Evolutionary conservation across 805 yeast species (phyloP).

Genomic region (Candida ascalaphidarum): DNA sequence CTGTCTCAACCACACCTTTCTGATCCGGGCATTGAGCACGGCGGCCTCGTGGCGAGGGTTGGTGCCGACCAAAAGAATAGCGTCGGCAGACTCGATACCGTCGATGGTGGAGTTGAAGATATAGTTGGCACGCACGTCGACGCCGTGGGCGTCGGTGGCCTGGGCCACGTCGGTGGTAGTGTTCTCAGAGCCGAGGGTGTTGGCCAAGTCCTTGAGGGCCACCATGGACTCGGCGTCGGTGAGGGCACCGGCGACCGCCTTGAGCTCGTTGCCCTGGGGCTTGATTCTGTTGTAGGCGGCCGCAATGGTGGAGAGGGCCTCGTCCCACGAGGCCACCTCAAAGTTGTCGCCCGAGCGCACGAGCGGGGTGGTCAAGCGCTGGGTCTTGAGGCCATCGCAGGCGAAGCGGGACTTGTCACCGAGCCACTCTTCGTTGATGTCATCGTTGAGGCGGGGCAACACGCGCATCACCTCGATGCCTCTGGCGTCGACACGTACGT

Average conservation of each 20-base stretch:
- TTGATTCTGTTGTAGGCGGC: constrained; percentile 46
- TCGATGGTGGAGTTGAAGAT: constrained; percentile 71
- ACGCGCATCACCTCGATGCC: constrained; percentile 86
- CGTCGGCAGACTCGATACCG: constrained; percentile 80
- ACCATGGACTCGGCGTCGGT: constrained; percentile 79
- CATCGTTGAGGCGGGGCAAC: constrained; percentile 78
- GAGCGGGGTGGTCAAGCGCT: constrained; percentile 76
- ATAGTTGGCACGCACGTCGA: constrained; percentile 71
- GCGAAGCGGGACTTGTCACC: constrained; percentile 83
- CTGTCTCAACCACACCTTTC: constrained; percentile 71
- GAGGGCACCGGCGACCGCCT: constrained; percentile 76
- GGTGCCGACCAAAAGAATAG: constrained; percentile 71
- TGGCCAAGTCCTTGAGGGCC: constrained; percentile 70
- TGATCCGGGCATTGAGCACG: constrained; percentile 73
- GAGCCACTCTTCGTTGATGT: constrained; percentile 86
- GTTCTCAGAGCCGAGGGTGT: constrained; percentile 75
- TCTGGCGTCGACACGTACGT: constrained; percentile 76
- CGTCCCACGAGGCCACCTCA: constrained; percentile 79
- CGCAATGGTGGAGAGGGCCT: constrained; percentile 65
- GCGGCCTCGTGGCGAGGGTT: constrained; percentile 90
- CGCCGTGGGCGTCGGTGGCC: constrained; percentile 52
- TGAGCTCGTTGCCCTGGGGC: constrained; percentile 63
- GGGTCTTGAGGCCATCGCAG: constrained; percentile 78
- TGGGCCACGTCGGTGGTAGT: constrained; percentile 61
- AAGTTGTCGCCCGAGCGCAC: constrained; percentile 62